phyloP scores from a whole-genome alignment of 192 early-diverging fungal species.

The Helicostylum pulchrum region DNA sequence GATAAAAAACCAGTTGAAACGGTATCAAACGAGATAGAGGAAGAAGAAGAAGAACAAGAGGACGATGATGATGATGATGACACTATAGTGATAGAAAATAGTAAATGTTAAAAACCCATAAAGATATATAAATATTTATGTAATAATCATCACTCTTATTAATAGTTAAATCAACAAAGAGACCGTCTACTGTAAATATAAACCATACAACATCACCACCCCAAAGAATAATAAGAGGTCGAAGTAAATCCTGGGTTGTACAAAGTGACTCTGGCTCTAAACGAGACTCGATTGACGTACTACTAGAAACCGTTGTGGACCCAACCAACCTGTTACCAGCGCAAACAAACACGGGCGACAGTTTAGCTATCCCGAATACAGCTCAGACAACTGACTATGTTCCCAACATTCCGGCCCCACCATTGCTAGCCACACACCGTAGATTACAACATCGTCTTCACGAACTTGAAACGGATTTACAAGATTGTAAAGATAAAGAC shows the following conservation, averaged over 20 bases:
- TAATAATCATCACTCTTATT: no score
- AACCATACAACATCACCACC: not conserved
- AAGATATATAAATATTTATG: not conserved
- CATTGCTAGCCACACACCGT: conserved; percentile 47
- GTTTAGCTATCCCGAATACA: conserved; percentile 34
- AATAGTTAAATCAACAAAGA: no score
- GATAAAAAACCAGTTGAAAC: no score
- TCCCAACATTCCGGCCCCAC: conserved; percentile 56
- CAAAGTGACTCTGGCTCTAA: not conserved
- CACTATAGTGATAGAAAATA: conserved; percentile 25
- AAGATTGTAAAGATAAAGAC: conserved; percentile 29
- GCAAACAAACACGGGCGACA: conserved; percentile 42
- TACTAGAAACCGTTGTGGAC: conserved; percentile 47
- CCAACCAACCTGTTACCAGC: conserved; percentile 48
- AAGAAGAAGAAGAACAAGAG: conserved; percentile 34
- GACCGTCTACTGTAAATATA: no score
- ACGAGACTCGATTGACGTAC: conserved; percentile 23
- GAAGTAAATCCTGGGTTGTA: conserved; percentile 11
- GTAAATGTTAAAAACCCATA: not conserved
- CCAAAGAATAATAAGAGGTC: not conserved
- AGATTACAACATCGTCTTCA: conserved; percentile 47
- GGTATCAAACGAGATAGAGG: conserved; percentile 1
- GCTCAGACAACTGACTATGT: conserved; percentile 43
- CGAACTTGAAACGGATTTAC: conserved; percentile 31
- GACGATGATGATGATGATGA: conserved; percentile 43